A percentile compares a stretch with the other conserved stretches of the same genome.
These are phyloP conservation scores for Cutaneotrichosporon arboriforme DNA, from an alignment of 1,284 basidiomycete species.

Conservation along the genomic window DNA sequence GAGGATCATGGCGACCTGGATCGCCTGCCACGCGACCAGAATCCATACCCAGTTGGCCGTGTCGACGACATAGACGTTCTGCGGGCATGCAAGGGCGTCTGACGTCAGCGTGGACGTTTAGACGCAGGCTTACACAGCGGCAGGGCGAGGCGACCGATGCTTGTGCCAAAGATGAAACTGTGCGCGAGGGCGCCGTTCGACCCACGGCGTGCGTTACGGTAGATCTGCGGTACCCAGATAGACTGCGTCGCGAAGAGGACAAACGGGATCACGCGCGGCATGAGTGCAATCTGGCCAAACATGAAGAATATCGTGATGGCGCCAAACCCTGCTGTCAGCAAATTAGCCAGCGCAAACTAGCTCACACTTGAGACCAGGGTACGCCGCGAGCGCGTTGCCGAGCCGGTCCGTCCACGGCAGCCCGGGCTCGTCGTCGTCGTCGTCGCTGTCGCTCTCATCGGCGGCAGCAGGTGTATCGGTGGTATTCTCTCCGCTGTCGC, in stretches of 20 bases:
- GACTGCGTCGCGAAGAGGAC: conserved; percentile 69
- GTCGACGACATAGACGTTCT: conserved; percentile 75
- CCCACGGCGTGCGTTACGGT: conserved; percentile 65
- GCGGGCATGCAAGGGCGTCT: conserved; percentile 77
- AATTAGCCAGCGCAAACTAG: not conserved
- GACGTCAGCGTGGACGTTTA: conserved; percentile 5
- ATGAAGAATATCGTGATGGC: conserved; percentile 57
- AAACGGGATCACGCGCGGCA: conserved; percentile 63
- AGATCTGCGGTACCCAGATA: conserved; percentile 77
- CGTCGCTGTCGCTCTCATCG: not conserved
- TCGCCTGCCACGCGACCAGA: conserved; percentile 58
- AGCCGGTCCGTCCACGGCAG: conserved; percentile 13
- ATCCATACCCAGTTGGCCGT: conserved; percentile 61
- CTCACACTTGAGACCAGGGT: conserved; percentile 1
- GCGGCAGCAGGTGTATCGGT: not conserved
- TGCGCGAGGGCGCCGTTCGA: conserved; percentile 62
- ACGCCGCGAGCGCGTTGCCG: conserved; percentile 9
- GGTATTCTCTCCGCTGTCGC: not conserved
- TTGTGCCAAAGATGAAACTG: conserved; percentile 73
- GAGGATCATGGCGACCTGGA: conserved; percentile 62
- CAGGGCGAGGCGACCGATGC: conserved; percentile 62
- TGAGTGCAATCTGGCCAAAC: conserved; percentile 65
- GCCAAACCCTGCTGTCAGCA: conserved; percentile 7
- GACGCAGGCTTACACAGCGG: conserved; percentile 61
- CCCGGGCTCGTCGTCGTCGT: not conserved